These are phyloP conservation scores for Fimicolochytrium jonesii DNA, from an alignment of 192 early-diverging fungal genomes.

Conservation along the genomic window DNA sequence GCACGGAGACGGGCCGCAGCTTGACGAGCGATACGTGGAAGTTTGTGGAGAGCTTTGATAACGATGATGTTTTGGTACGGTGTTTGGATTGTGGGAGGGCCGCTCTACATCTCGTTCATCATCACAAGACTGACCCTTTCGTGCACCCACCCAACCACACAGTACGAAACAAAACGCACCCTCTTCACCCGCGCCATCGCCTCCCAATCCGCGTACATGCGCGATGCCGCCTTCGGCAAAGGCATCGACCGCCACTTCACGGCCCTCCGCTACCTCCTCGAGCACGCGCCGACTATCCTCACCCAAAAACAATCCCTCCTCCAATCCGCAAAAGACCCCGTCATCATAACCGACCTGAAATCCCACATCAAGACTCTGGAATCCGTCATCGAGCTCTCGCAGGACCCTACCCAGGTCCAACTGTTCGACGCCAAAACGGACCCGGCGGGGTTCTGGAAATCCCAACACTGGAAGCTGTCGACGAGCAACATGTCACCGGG, in stretches of 20 bases:
- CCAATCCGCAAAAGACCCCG: constrained; percentile 70
- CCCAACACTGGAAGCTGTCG: constrained; percentile 77
- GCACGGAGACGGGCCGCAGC: constrained; percentile 89
- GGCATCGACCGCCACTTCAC: constrained; percentile 93
- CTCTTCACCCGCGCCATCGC: constrained; percentile 41
- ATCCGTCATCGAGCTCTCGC: constrained; percentile 57
- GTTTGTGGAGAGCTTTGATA: constrained; percentile 72
- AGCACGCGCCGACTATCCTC: too few relatives aligned
- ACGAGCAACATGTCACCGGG: constrained; percentile 66
- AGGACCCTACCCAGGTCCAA: constrained; percentile 45
- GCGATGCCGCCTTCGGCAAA: constrained; percentile 66
- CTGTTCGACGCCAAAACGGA: too few relatives aligned
- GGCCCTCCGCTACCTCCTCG: too few relatives aligned
- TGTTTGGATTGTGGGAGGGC: too few relatives aligned
- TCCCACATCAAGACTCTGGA: constrained; percentile 85
- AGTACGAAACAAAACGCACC: constrained; percentile 45
- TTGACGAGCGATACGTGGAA: constrained; percentile 71
- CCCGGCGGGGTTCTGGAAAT: constrained; percentile 68
- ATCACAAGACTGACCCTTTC: too few relatives aligned
- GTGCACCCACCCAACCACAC: not conserved
- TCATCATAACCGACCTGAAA: constrained; percentile 76
- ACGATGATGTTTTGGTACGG: constrained; percentile 55
- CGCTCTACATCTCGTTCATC: not conserved
- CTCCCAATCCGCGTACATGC: constrained; percentile 70
- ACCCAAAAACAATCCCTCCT: too few relatives aligned